Evolutionary conservation across 208 protist species (phyloP).

Genomic region (Acanthamoeba quina): DNA sequence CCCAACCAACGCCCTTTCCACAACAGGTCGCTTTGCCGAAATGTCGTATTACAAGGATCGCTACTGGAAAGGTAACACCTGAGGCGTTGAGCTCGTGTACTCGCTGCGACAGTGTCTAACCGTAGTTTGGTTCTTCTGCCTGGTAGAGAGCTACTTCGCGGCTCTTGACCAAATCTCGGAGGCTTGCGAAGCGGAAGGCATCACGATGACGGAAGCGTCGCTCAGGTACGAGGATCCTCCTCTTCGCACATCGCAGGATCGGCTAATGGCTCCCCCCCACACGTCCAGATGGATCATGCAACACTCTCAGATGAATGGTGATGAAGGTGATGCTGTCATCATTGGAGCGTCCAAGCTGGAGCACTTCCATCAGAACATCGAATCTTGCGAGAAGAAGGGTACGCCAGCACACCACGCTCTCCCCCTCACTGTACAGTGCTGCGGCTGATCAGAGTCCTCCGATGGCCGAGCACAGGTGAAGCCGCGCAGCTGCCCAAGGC

Average conservation of each 20-base stretch:
- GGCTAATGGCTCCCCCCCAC: neutral
- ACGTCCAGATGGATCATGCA: slow-evolving; percentile 24
- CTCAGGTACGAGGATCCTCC: neutral
- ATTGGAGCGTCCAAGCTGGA: slow-evolving; percentile 34
- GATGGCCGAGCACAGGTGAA: neutral
- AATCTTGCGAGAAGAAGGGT: slow-evolving; percentile 43
- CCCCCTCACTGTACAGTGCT: too few species aligned
- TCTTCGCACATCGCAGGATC: neutral
- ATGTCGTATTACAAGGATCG: slow-evolving; percentile 54
- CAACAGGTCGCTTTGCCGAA: slow-evolving; percentile 23
- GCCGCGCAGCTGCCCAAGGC: neutral
- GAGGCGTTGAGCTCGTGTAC: too few species aligned
- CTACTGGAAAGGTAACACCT: slow-evolving; percentile 42
- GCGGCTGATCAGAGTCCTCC: neutral
- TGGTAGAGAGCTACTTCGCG: slow-evolving; percentile 15
- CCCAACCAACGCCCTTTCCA: neutral
- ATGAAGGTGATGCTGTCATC: slow-evolving; percentile 54
- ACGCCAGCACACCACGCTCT: neutral
- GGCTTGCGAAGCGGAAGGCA: slow-evolving; percentile 33
- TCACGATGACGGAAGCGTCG: slow-evolving; percentile 55
- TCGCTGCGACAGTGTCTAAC: neutral
- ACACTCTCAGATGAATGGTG: slow-evolving; percentile 32
- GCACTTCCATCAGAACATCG: slow-evolving; percentile 41
- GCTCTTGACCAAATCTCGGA: neutral
- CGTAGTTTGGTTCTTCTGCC: neutral